These are phyloP conservation scores for Trametes pubescens DNA, from an alignment of 1,284 basidiomycete genomes.

Conservation along the genomic window DNA sequence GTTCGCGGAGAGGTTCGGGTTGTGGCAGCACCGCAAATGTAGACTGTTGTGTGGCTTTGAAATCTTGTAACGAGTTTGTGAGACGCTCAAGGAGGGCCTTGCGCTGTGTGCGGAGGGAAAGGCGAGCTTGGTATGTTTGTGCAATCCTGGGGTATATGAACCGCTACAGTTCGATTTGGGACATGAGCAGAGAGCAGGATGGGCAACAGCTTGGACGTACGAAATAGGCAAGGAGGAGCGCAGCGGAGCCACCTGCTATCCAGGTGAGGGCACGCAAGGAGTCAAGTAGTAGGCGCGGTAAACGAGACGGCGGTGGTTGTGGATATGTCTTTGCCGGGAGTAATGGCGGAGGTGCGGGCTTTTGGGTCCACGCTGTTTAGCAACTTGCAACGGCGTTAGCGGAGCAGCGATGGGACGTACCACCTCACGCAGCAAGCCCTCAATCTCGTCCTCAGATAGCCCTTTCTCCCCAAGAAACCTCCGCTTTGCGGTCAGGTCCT, in stretches of 20 bases:
- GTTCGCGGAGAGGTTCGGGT: conserved; percentile 58
- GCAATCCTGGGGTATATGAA: conserved; percentile 72
- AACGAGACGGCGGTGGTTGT: conserved; percentile 69
- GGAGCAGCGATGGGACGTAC: conserved; percentile 48
- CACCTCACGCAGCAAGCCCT: conserved; percentile 61
- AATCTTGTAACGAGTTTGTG: conserved; percentile 56
- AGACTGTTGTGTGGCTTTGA: conserved; percentile 62
- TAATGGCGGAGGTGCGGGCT: conserved; percentile 55
- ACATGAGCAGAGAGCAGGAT: not conserved
- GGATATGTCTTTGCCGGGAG: conserved; percentile 80
- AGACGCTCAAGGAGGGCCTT: conserved; percentile 60
- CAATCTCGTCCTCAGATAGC: conserved; percentile 65
- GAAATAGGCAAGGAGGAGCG: conserved; percentile 65
- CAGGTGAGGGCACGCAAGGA: conserved; percentile 59
- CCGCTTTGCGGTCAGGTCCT: conserved; percentile 64
- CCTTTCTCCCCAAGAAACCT: conserved; percentile 79
- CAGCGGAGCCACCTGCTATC: conserved; percentile 69
- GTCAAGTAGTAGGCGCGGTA: conserved; percentile 70
- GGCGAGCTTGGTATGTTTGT: conserved; percentile 64
- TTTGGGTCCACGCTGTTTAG: conserved; percentile 11
- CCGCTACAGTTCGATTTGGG: conserved; percentile 49
- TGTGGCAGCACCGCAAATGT: conserved; percentile 64
- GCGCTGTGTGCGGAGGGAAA: conserved; percentile 66
- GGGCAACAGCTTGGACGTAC: conserved; percentile 24
- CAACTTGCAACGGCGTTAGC: conserved; percentile 24